Base-by-base conservation (phyloP, 2,329 filamentous ascomycete genomes). In the Neonectria sp. region DNA sequence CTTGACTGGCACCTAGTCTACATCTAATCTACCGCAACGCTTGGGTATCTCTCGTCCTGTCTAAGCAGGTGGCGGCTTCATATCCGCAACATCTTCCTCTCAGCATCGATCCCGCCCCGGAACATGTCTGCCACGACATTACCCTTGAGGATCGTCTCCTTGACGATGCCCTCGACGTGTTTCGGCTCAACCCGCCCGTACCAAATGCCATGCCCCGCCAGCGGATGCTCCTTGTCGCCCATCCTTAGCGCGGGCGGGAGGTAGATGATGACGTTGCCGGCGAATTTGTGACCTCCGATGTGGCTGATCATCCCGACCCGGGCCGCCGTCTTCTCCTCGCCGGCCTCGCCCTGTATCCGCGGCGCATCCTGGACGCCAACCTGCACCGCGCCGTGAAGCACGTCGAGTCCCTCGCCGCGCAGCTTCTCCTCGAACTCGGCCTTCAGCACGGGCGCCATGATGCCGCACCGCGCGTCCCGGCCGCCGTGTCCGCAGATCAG, bases 401-500 rank as follows among this genome's bases (percentile, higher is more conserved):
- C 83, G 4, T 82, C 73, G 3, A 90, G 79, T 0, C 87, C 88
- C 21, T 82, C 80, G 5, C 77, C 79, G 2, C 80, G 79, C 6
- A 95, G 78, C 73, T 89, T 86, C 9, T 79, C 80, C 71, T 90
- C 86, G 72, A 98, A 98, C 73, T 95, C 92, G 0, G 81, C 81
- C 72, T 89, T 84, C 15, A 98, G 83, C 2, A 94, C 81, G 0
- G 95, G 94, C 0, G 94, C 95, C 70, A 95, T 85, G 25, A 93
- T 82, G 0, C 96, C 95, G 76, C 96, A 99, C 58, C 96, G 88
- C 75, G 86, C 84, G 77, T 99, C 96, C 12, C 96, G 86, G 3
- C 91, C 90, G 15, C 92, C 92, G 75, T 99, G 96, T 0, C 95
- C 94, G 77, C 96, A 99, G 49, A 98, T 92, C 24, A 98, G 82